Evolutionary conservation across 345 rosid species (phyloP), one percentile per base, ranked within the genome.

Genomic region (Melaleuca quinquenervia): DNA sequence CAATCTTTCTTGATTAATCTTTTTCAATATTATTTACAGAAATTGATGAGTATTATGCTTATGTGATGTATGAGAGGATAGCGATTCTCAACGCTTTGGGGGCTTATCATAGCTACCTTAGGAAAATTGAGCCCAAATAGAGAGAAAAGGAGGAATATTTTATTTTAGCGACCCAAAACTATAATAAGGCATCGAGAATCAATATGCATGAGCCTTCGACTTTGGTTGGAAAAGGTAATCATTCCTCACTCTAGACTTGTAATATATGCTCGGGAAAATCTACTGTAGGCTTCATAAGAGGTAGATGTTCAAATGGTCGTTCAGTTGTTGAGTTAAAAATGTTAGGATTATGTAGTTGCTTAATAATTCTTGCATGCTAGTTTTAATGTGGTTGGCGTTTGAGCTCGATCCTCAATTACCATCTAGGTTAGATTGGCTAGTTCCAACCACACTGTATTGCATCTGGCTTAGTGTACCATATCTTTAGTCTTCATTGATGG

Each of bases 161-260:
- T 91, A 93, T 96, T 89, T 85, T 91, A 89, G 98, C 99, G 32
- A 97, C 98, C 53, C 94, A 91, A 75, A 90, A 95, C 86, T 97
- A 96, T 88, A 96, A 96, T 88, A 97, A 93, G 92, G 98, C 98
- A 11, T 96, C 99, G 0, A 93, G 98, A 89, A 97, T 97, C 52
- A 98, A 97, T 90, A 93, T 97, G 98, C 98, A 96, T 60, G 99
- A 97, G 89, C 98, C 99, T 89, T 95, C 96, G 51, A 97, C 98
- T 90, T 97, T 98, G 98, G 96, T 97, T 90, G 98, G 98, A 80
- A 97, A 97, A 96, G 99, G 99, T 96, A 51, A 82, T 26, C 18
- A 5, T 50, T 64, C 22, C 27, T 14, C n/a, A 29, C 52, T 70
- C 32, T 53, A 0, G n/a, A 26, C 24, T 70, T 75, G 21, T 41